Evolutionary conservation across 2,329 filamentous ascomycete genomes (phyloP).

Genomic region (Didymella segeticola): DNA sequence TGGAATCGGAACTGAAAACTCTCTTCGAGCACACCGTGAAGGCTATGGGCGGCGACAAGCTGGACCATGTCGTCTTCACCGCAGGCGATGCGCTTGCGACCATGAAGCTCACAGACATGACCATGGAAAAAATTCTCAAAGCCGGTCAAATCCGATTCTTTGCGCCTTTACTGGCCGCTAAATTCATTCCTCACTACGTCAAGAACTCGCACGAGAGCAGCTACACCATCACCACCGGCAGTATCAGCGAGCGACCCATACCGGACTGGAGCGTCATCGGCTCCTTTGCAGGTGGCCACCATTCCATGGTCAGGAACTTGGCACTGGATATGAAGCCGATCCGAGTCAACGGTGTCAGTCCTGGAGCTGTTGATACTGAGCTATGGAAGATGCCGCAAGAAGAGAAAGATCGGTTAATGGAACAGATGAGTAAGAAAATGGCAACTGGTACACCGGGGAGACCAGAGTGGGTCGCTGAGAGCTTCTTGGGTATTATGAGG

Average conservation of each 20-base stretch:
- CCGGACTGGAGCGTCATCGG: constrained; percentile 60
- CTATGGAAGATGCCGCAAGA: constrained; percentile 49
- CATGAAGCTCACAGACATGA: constrained; percentile 52
- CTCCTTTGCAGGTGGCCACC: constrained; percentile 58
- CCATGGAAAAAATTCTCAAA: constrained; percentile 50
- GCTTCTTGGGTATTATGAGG: constrained; percentile 57
- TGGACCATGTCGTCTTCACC: constrained; percentile 66
- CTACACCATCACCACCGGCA: constrained; percentile 65
- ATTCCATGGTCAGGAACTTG: constrained; percentile 62
- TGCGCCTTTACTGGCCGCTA: constrained; percentile 60
- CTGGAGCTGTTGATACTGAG: constrained; percentile 59
- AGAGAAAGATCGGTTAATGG: constrained; percentile 32
- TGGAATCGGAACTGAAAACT: constrained; percentile 56
- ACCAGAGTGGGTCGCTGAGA: constrained; percentile 50
- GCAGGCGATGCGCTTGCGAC: constrained; percentile 58
- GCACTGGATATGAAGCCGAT: constrained; percentile 69
- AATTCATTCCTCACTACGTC: constrained; percentile 57
- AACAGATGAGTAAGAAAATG: constrained; percentile 27
- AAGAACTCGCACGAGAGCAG: constrained; percentile 53
- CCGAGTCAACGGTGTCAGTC: constrained; percentile 67
- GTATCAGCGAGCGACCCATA: constrained; percentile 58
- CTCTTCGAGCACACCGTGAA: constrained; percentile 53
- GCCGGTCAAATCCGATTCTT: constrained; percentile 60
- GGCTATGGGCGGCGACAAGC: constrained; percentile 35
- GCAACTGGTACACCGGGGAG: constrained; percentile 36